Evolutionary conservation across 768 basidiomycete genomes (phyloP), one percentile per base, ranked within the genome.

Genomic region (Tylopilus rubrobrunneus): DNA sequence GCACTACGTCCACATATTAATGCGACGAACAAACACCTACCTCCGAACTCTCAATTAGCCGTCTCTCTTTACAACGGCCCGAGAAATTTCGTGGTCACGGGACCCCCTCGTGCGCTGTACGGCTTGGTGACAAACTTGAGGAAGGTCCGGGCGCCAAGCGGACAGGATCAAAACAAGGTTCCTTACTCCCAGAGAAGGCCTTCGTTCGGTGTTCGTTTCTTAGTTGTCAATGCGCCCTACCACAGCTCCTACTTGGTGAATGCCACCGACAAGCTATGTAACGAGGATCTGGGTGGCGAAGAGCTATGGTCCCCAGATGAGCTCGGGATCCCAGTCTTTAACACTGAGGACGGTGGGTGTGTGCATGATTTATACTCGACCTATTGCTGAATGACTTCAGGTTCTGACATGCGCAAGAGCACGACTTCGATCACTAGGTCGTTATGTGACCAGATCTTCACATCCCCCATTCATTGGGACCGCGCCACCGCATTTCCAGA

Each of bases 201-300:
- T 7, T 89, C 92, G 6, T 98, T 99, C 72, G 87, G 84, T 41
- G 82, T 89, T 45, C 86, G 97, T 43, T 99, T 98, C 78, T 75
- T 99, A 63, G 87, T 92, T n/a, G 89, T 99, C 65, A 88, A 85
- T 49, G 96, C 94, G 2, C 97, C 97, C 1, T 99, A 94, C 74
- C 97, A 99, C 78, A 95, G 93, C 71, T 75, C 76, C 19, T 96
- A 98, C 71, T 77, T 99, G 51, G 66, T 67, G 17, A 85, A 81
- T 28, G 87, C 84, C 1, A 83, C 92, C 3, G 82, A 92, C 57
- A 88, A 84, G 70, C 72, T 97, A 45, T 71, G 88, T 37, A 70
- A 80, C n/a, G 82, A 87, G 53, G 92, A 95, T 73, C 71, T 95
- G 34, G 76, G 73, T 11, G 85, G 81, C 3, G 80, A 92, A 63